phyloP scores from a whole-genome alignment of 345 rosid species.

The Melaleuca quinquenervia region DNA sequence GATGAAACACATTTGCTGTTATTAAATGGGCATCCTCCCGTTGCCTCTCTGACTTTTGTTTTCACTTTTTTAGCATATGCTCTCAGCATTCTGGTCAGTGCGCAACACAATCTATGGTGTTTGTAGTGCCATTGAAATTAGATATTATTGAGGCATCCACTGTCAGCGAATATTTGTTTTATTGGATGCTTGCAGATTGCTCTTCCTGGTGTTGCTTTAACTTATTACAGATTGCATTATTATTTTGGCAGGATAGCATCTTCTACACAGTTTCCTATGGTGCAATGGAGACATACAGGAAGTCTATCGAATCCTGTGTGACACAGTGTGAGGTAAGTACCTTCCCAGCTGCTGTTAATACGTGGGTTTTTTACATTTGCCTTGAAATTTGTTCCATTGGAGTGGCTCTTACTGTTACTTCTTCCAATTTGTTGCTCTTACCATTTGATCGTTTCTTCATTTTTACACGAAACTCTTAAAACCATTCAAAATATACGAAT shows the following conservation, averaged over 20 bases:
- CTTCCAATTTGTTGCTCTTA: neutral
- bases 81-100: neutral
- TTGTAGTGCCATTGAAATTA: neutral
- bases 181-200: neutral
- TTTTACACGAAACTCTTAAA: neutral
- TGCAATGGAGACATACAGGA: slow-evolving; percentile 70
- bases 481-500: neutral
- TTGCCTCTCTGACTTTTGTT: neutral
- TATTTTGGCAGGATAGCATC: slow-evolving; percentile 64
- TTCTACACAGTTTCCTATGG: slow-evolving; percentile 83
- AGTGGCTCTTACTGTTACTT: neutral
- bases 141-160: neutral
- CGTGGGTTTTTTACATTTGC: neutral
- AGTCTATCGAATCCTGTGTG: slow-evolving; percentile 67
- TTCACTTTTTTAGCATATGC: neutral
- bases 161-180: neutral
- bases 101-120: neutral
- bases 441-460: neutral
- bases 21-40: neutral
- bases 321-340: slow-evolving; percentile 41
- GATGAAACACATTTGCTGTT: neutral
- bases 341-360: neutral
- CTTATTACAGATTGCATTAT: neutral
- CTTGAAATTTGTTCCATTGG: neutral
- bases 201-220: neutral